phyloP scores from a whole-genome alignment of 2,329 filamentous ascomycete genomes.

The Fusarium protoensiforme region DNA sequence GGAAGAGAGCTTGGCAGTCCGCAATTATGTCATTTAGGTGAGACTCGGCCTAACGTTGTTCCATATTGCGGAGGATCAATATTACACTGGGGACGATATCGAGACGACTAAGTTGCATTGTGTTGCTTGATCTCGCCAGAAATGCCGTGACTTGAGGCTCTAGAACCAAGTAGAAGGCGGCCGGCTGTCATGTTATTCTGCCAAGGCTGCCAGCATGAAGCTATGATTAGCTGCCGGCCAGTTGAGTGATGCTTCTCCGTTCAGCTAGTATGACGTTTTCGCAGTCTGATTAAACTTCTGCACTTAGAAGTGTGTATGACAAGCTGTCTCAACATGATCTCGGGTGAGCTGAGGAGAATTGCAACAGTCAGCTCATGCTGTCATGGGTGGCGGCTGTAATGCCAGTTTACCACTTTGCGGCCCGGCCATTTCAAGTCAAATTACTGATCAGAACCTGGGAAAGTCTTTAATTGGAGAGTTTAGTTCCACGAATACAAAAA shows the following conservation, averaged over 20 bases:
- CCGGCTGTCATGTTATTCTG: neutral
- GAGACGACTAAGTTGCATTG: neutral
- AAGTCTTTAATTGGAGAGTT: neutral
- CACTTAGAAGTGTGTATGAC: neutral
- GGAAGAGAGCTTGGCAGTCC: constrained; percentile 10
- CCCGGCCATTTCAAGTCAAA: neutral
- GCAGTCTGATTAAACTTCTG: neutral
- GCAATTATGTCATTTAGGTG: constrained; percentile 33
- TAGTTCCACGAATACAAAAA: neutral
- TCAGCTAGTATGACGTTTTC: neutral
- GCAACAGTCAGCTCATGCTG: too few relatives aligned
- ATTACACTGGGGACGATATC: neutral
- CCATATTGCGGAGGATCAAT: constrained; percentile 11
- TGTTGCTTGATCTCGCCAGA: neutral
- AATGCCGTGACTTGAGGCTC: neutral
- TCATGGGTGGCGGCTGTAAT: neutral
- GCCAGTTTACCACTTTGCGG: too few relatives aligned
- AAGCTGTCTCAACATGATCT: neutral
- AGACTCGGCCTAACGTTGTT: constrained; percentile 35
- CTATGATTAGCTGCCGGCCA: neutral
- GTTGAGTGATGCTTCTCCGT: neutral
- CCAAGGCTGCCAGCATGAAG: neutral
- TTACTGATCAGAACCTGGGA: fast-evolving
- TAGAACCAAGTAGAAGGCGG: neutral
- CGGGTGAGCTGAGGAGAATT: neutral